These are phyloP conservation scores for Aquilaria malaccensis DNA, from an alignment of 345 rosid species.

Conservation along the genomic window DNA sequence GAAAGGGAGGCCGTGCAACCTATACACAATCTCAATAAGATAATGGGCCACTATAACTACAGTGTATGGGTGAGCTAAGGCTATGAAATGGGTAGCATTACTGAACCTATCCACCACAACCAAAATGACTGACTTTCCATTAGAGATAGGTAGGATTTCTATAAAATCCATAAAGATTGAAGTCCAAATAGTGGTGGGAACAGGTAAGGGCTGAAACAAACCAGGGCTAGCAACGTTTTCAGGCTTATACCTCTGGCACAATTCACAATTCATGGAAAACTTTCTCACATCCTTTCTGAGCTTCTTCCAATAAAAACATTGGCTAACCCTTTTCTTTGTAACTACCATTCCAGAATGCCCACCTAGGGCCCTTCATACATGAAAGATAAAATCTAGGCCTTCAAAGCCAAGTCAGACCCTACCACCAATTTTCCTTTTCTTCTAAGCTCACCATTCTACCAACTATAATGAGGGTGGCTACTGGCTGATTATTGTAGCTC, in stretches of 20 bases:
- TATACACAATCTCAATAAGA: too few species aligned
- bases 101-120: neutral
- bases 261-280: neutral
- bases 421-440: neutral
- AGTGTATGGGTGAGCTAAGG: neutral
- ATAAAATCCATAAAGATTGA: conserved; percentile 2
- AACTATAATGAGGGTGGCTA: neutral
- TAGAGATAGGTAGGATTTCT: neutral
- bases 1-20: too few species aligned
- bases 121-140: neutral
- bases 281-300: neutral
- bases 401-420: neutral
- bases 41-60: neutral
- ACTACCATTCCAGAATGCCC: neutral
- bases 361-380: neutral
- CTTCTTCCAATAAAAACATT: neutral
- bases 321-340: neutral
- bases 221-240: neutral
- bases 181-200: neutral
- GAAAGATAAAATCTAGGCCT: neutral
- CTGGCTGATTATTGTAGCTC: neutral
- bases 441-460: too few species aligned
- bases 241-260: neutral
- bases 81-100: neutral
- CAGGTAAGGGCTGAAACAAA: neutral